These are phyloP conservation scores for Termitomyces sp. DNA, from an alignment of 768 basidiomycete species.

Conservation along the genomic window DNA sequence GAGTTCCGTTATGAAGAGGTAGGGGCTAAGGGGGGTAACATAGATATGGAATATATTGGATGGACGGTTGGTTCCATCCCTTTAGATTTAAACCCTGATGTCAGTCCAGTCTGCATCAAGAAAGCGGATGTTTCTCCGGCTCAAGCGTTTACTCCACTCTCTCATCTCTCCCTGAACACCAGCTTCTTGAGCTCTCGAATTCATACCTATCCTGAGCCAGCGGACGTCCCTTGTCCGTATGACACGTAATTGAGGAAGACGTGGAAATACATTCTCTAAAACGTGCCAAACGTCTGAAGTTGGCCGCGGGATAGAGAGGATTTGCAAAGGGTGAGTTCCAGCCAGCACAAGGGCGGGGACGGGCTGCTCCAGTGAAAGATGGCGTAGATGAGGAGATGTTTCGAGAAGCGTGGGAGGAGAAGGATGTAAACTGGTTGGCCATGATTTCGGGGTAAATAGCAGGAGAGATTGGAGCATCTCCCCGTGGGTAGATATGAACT, in stretches of 20 bases:
- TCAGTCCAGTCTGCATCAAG: conserved; percentile 73
- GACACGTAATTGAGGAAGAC: conserved; percentile 48
- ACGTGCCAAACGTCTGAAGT: conserved; percentile 48
- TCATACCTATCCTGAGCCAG: conserved; percentile 69
- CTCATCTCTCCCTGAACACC: conserved; percentile 80
- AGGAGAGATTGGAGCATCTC: conserved; percentile 50
- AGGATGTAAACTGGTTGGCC: conserved; percentile 55
- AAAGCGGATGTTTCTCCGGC: conserved; percentile 50
- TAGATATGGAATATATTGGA: not conserved
- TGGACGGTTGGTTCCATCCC: not conserved
- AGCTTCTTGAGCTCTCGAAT: conserved; percentile 56
- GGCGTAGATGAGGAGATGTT: conserved; percentile 50
- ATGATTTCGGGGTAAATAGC: conserved; percentile 64
- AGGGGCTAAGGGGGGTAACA: not conserved
- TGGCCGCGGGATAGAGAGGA: conserved; percentile 76
- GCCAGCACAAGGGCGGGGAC: conserved; percentile 43
- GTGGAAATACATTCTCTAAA: conserved; percentile 50
- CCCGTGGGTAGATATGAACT: conserved; percentile 59
- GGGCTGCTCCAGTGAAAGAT: conserved; percentile 68
- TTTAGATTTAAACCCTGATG: conserved; percentile 17
- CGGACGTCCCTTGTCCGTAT: conserved; percentile 63
- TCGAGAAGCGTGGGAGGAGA: conserved; percentile 43
- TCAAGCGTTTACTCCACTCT: conserved; percentile 63
- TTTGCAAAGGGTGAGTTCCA: conserved; percentile 40
- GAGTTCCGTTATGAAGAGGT: not conserved